These are phyloP conservation scores for Aegilops sharonensis DNA, from an alignment of 176 grass and related monocot genomes.

Conservation along the genomic window DNA sequence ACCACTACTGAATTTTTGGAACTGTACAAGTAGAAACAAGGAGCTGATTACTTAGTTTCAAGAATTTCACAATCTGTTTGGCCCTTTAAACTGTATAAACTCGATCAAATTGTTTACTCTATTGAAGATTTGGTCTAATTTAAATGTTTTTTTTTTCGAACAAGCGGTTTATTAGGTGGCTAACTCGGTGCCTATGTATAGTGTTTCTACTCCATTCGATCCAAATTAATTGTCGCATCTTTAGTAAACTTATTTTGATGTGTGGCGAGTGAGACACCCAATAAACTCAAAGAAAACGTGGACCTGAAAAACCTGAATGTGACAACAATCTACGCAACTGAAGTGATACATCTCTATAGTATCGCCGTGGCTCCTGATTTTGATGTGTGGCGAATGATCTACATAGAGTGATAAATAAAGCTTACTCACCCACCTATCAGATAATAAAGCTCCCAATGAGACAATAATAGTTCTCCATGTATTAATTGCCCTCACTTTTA, in stretches of 20 bases:
- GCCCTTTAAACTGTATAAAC: neutral
- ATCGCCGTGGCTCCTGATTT: neutral
- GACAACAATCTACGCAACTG: neutral
- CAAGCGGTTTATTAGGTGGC: neutral
- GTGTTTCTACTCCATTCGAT: too few relatives aligned
- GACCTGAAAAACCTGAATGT: neutral
- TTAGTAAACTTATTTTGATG: too few relatives aligned
- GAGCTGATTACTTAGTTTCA: neutral
- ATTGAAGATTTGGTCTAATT: neutral
- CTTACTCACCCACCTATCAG: neutral
- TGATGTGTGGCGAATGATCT: neutral
- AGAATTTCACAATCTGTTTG: neutral
- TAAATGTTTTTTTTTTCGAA: neutral
- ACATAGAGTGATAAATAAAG: neutral
- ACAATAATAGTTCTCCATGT: neutral
- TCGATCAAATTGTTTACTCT: neutral
- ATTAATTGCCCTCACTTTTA: neutral
- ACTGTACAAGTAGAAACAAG: neutral
- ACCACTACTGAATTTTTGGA: neutral
- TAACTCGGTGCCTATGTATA: neutral
- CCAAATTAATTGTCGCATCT: too few relatives aligned
- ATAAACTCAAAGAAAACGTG: neutral
- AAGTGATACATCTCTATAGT: neutral
- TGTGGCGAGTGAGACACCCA: too few relatives aligned
- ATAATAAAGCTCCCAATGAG: neutral